Evolutionary conservation across 2,329 filamentous ascomycete genomes (phyloP), one percentile per base, ranked within the genome.

Genomic region (Sclerotinia minor): DNA sequence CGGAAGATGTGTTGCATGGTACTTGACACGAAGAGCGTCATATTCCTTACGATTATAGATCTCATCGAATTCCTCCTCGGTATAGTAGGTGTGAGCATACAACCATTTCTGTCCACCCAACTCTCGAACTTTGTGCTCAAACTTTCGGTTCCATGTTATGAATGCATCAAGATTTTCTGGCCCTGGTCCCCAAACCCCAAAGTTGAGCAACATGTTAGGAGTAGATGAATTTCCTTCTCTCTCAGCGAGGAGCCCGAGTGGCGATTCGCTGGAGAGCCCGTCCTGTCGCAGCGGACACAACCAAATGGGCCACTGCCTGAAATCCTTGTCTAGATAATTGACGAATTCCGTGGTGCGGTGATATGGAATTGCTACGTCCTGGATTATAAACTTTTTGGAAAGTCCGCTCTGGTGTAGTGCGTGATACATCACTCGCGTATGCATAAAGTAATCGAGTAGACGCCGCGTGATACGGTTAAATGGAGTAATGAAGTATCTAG

Each of bases 1-100:
- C n/a, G 89, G 89, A 71, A 92, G 79, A n/a, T 83, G 82, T 0
- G 79, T 80, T 32, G 89, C 89, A 65, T 82, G 76, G 78, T 90
- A 92, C 76, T 89, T 90, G 38, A 75, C 70, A 26, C 90, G 81
- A 73, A 92, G 79, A 3, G 75, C 79, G 60, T 90, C 84, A 75
- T 92, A 92, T 81, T 82, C 84, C 26, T 76, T 73, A 45, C 80
- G 78, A 54, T 85, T 80, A 76, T 92, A 91, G 47, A 88, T 81
- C 32, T 79, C 74, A 84, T 88, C 89, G 78, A 91, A 92, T 74
- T 91, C 87, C 0, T 84, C 80, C 21, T 90, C 85, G 13, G 86
- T 85, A 77, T 95, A 95, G 80, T 93, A 96, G 0, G 91, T 89
- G 74, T 94, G 90, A 3, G 92, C 92, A 78, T 96, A 96, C 19